Percentiles rank a stretch among this genome's conserved stretches.
Evolutionary conservation across 1,139 yeast genomes (phyloP).

Genomic region (Kluyveromyces marxianus): DNA sequence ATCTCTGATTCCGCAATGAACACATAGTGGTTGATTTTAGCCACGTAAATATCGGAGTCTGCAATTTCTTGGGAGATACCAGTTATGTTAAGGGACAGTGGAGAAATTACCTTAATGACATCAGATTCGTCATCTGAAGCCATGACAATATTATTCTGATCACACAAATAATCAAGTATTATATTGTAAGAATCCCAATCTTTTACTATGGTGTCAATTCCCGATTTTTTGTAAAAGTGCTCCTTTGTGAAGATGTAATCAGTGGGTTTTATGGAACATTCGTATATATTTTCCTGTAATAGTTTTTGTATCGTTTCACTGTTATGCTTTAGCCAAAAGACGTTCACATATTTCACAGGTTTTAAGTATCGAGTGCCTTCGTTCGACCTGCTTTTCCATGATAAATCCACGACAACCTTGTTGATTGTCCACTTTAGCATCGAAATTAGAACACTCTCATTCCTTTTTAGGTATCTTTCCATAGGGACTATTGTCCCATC

Average conservation of each 20-base stretch:
- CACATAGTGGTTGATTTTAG: conserved; percentile 6
- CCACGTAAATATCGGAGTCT: conserved; percentile 29
- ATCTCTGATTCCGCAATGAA: conserved; percentile 3
- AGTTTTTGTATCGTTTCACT: conserved; percentile 9
- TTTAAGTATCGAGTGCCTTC: conserved; percentile 16
- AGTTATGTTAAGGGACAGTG: conserved; percentile 3
- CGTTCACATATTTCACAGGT: conserved; percentile 14
- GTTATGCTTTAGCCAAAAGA: conserved; percentile 11
- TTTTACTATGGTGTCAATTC: conserved; percentile 10
- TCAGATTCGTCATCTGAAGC: conserved; percentile 6
- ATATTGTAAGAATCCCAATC: conserved; percentile 13
- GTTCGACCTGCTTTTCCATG: conserved; percentile 16
- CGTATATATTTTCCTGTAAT: conserved; percentile 13
- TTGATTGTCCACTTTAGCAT: conserved; percentile 23
- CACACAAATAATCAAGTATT: conserved; percentile 17
- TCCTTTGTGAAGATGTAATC: conserved; percentile 18
- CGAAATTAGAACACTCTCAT: conserved; percentile 15
- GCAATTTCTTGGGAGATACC: conserved; percentile 18
- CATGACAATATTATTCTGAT: conserved; percentile 14
- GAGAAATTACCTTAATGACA: conserved; percentile 18
- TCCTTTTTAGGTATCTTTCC: conserved; percentile 15
- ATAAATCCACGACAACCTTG: conserved; percentile 16
- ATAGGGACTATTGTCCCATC: conserved; percentile 26
- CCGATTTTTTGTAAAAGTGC: conserved; percentile 15
- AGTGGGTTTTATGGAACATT: conserved; percentile 16